A percentile compares a stretch with the other conserved stretches of the same genome.
phyloP scores from a whole-genome alignment of 2,329 filamentous ascomycete species.

The Neospermospora avenae region DNA sequence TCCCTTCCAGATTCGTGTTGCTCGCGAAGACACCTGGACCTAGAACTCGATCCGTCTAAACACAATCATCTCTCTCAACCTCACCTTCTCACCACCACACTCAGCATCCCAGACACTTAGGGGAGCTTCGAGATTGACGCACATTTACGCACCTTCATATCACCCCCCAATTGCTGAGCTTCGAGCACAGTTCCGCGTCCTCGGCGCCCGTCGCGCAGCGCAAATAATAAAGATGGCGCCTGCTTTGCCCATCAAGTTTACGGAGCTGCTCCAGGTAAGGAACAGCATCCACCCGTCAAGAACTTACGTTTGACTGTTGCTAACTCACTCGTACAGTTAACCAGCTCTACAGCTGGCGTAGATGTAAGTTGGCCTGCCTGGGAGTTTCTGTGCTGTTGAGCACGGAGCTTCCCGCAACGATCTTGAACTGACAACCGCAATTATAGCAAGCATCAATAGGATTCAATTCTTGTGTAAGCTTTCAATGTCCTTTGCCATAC shows the following conservation, averaged over 20 bases:
- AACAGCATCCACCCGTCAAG: slow-evolving; percentile 82
- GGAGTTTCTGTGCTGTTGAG: neutral
- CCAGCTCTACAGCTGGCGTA: slow-evolving; percentile 43
- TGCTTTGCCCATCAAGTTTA: slow-evolving; percentile 87
- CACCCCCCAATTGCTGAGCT: slow-evolving; percentile 20
- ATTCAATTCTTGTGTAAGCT: slow-evolving; percentile 81
- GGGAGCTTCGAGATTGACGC: slow-evolving; percentile 25
- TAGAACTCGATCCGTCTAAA: slow-evolving; percentile 12
- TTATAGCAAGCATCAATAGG: slow-evolving; percentile 68
- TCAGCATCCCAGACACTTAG: slow-evolving; percentile 14
- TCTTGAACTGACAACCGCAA: slow-evolving; percentile 32
- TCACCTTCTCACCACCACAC: slow-evolving; percentile 4
- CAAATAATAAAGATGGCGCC: slow-evolving; percentile 37
- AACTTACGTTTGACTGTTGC: slow-evolving; percentile 64
- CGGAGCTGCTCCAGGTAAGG: slow-evolving; percentile 81
- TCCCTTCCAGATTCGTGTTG: slow-evolving; percentile 9
- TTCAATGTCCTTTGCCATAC: slow-evolving; percentile 13
- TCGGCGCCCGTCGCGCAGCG: slow-evolving; percentile 29
- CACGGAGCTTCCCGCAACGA: slow-evolving; percentile 22
- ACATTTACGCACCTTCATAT: slow-evolving; percentile 20
- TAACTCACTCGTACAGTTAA: slow-evolving; percentile 43
- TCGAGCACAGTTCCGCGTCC: slow-evolving; percentile 28
- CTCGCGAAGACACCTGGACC: slow-evolving; percentile 16
- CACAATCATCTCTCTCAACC: neutral
- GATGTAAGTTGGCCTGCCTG: slow-evolving; percentile 43